Evolutionary conservation across 208 protist genomes (phyloP), one percentile per base, ranked within the genome.

Genomic region (Porcisia hertigi): DNA sequence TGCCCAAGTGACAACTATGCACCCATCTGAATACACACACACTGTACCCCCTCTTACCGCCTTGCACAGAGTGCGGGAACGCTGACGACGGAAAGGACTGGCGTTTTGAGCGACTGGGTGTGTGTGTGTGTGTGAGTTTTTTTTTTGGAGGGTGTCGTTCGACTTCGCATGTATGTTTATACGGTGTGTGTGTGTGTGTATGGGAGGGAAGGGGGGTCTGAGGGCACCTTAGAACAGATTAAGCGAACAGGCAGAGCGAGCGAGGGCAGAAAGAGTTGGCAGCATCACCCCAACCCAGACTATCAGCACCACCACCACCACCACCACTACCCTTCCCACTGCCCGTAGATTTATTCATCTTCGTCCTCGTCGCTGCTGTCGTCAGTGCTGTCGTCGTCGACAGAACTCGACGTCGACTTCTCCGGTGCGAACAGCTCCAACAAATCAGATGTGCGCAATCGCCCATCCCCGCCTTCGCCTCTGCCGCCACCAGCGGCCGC

Each of bases 391-490:
- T 80, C 77, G 60, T 62, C 9, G 45, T 49, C 45, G 45, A 12
- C 45, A 3, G 45, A 49, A 9, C 45, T 49, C 3, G 7, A 49
- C 45, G 45, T 77, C 25, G 70, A 71, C 36, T 74, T 55, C 80
- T 84, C 77, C 9, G 80, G 71, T 7, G 81, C 75, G 64, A 93
- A 94, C 16, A 93, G 80, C 57, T 64, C 74, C 36, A 94, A 55
- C 49, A 94, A 55, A 25, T 94, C 90, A 1, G 81, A 73, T 8
- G 83, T 87, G 23, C 79, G 76, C 36, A 94, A 76, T 1, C 88
- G 79, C 2, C 71, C 70, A 14, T 64, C 77, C 54, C 71, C n/a
- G n/a, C n/a, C n/a, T n/a, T n/a, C 71, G 20, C 69, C 75, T 20
- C 75, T 70, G 43, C 74, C 66, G 12, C 74, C 72, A n/a, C 58